These are phyloP conservation scores for Spathaspora gorwiae DNA, from an alignment of 805 yeast species.

Conservation along the genomic window DNA sequence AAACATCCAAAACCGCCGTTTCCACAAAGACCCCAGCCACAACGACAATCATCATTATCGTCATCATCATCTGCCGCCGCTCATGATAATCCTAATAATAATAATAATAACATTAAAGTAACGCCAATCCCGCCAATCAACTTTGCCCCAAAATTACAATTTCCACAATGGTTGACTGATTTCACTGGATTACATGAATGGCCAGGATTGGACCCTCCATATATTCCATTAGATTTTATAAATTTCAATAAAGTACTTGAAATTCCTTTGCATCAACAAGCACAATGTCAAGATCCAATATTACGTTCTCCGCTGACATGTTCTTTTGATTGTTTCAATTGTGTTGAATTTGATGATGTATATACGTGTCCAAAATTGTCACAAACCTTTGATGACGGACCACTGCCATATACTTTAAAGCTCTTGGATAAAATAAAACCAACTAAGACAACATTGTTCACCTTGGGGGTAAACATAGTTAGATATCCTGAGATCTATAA, in stretches of 20 bases:
- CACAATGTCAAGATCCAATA: constrained; percentile 45
- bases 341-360: constrained; percentile 73
- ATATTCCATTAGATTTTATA: constrained; percentile 72
- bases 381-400: constrained; percentile 96
- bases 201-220: constrained; percentile 90
- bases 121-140: constrained; percentile 3
- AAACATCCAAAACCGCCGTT: no score
- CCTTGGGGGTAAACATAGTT: constrained; percentile 77
- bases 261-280: constrained; percentile 47
- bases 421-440: constrained; percentile 39
- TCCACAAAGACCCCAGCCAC: neutral
- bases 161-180: constrained; percentile 76
- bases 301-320: constrained; percentile 33
- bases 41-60: neutral
- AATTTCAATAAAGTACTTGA: constrained; percentile 43
- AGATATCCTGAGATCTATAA: constrained; percentile 70
- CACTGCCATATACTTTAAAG: constrained; percentile 64
- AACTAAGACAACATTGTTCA: constrained; percentile 70
- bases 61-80: neutral
- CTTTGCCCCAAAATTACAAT: constrained; percentile 31
- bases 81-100: neutral
- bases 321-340: constrained; percentile 81
- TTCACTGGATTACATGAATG: constrained; percentile 71
- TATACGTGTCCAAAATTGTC: constrained; percentile 68
- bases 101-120: neutral